Percentiles rank a stretch among this genome's conserved stretches.
Conservation (phyloP, 495 filamentous ascomycete species). For the Trichoderma reesei region DNA sequence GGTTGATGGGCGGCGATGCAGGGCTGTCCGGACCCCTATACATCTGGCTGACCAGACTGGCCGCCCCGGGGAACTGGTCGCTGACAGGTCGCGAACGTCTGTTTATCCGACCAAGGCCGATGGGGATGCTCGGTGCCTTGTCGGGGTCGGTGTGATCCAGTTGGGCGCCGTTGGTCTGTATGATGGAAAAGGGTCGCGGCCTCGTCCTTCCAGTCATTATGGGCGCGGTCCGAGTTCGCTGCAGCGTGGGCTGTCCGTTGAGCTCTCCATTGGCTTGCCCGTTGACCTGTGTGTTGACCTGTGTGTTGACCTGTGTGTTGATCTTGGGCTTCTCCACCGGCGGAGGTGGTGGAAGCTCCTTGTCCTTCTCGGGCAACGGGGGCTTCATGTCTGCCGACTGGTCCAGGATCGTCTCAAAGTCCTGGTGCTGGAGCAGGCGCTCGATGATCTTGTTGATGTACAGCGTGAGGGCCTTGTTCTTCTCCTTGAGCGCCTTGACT, state of each 20-base stretch:
- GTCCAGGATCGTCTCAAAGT: slow-evolving; percentile 86
- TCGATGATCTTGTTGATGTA: slow-evolving; percentile 99
- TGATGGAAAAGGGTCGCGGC: slow-evolving; percentile 52
- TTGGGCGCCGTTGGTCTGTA: slow-evolving; percentile 37
- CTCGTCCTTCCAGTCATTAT: slow-evolving; percentile 38
- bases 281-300: slow-evolving; percentile 82
- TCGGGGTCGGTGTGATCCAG: slow-evolving; percentile 51
- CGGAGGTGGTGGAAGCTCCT: slow-evolving; percentile 78
- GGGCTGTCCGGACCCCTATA: slow-evolving; percentile 54
- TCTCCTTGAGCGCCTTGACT: slow-evolving; percentile 71
- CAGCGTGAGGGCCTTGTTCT: slow-evolving; percentile 91
- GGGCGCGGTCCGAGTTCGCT: slow-evolving; percentile 70
- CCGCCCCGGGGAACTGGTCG: slow-evolving; percentile 58
- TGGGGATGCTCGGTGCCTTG: slow-evolving; percentile 75
- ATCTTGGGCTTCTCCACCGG: slow-evolving; percentile 25
- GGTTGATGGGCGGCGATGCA: slow-evolving; percentile 45
- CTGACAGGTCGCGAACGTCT: slow-evolving; percentile 52
- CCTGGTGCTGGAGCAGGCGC: slow-evolving; percentile 83
- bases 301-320: too few species aligned
- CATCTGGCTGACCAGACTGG: slow-evolving; percentile 73
- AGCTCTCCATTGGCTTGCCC: slow-evolving; percentile 53
- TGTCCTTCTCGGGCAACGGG: slow-evolving; percentile 51
- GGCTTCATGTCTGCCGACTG: slow-evolving; percentile 51
- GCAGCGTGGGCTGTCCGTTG: slow-evolving; percentile 49
- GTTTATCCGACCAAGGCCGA: slow-evolving; percentile 52